These are phyloP conservation scores for Inonotus obliquus DNA, from an alignment of 1,284 basidiomycete genomes.

Conservation along the genomic window DNA sequence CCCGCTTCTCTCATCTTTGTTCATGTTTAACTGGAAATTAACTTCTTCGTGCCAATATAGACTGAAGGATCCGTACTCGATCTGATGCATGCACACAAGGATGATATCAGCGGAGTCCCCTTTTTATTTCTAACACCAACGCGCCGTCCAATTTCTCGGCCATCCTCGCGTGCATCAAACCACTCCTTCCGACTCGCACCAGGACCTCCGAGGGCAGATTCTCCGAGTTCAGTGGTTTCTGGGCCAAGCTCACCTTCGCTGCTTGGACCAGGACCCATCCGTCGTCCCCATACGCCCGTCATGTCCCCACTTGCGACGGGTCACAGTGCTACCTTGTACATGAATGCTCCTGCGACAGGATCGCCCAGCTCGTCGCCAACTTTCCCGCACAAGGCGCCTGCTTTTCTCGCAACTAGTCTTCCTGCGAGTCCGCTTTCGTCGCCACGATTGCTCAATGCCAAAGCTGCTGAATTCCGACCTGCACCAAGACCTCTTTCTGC, in stretches of 20 bases:
- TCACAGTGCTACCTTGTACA: conserved; percentile 51
- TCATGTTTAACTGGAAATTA: conserved; percentile 15
- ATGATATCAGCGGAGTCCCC: conserved; percentile 77
- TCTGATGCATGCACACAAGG: conserved; percentile 82
- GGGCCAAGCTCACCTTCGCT: conserved; percentile 56
- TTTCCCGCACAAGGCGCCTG: conserved; percentile 48
- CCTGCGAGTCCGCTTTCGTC: conserved; percentile 49
- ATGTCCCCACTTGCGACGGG: conserved; percentile 62
- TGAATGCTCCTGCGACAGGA: conserved; percentile 38
- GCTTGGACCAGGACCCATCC: conserved; percentile 59
- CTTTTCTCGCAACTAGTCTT: conserved; percentile 68
- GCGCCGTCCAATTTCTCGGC: conserved; percentile 72
- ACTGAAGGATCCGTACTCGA: conserved; percentile 76
- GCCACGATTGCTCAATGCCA: conserved; percentile 56
- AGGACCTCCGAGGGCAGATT: conserved; percentile 54
- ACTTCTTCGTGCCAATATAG: conserved; percentile 32
- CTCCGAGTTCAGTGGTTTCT: conserved; percentile 47
- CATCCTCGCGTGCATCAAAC: conserved; percentile 74
- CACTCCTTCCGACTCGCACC: conserved; percentile 58
- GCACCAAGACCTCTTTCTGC: conserved; percentile 73
- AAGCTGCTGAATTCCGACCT: conserved; percentile 63
- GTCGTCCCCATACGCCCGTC: conserved; percentile 71
- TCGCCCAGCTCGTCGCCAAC: conserved; percentile 64
- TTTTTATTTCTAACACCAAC: conserved; percentile 77
- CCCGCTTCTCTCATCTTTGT: conserved; percentile 15